Evolutionary conservation across 345 rosid genomes (phyloP), one percentile per base, ranked within the genome.

Genomic region (Pistacia integerrima): DNA sequence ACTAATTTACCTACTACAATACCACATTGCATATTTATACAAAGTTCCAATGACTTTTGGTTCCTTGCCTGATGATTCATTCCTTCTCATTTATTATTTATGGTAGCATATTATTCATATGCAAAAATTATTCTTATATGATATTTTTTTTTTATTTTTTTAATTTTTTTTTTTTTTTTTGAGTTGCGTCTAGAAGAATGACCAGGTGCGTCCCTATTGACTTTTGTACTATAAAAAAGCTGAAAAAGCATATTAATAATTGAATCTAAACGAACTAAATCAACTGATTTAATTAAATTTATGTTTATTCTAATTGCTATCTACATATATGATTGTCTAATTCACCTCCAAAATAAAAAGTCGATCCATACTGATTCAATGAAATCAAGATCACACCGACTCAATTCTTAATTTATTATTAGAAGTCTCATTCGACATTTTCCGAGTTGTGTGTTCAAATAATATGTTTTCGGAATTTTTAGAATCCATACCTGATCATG

Each of bases 1-100:
- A 48, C 2, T 66, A 56, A 69, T 22, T 73, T 56, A 77, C 83
- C 83, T 68, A 73, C 83, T 76, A 61, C 78, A 64, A 58, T 48
- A 18, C 28, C 46, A 44, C 7, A 25, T 52, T 51, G 17, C 63
- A 65, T 60, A 17, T 64, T 55, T 16, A 51, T 35, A 59, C 64
- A 78, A 36, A 25, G 22, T 52, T 61, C 33, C 13, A 64, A 52
- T 35, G 22, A 9, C 28, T 46, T 44, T 22, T 67, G 44, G 41
- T 38, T 38, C 6, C 41, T 38, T 38, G 41, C 7, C 4, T 38
- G 41, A 38, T 38, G 41, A 38, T 38, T 38, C 7, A 38, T 38
- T 38, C 41, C 41, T 6, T 38, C 6, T 38, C 5, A 38, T 30
- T 30, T 2, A 30, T 30, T 30, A 30, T 30, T 30, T 30, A 30